Base-by-base conservation (phyloP, 495 filamentous ascomycete species). In the Astrocystis sublimbata region DNA sequence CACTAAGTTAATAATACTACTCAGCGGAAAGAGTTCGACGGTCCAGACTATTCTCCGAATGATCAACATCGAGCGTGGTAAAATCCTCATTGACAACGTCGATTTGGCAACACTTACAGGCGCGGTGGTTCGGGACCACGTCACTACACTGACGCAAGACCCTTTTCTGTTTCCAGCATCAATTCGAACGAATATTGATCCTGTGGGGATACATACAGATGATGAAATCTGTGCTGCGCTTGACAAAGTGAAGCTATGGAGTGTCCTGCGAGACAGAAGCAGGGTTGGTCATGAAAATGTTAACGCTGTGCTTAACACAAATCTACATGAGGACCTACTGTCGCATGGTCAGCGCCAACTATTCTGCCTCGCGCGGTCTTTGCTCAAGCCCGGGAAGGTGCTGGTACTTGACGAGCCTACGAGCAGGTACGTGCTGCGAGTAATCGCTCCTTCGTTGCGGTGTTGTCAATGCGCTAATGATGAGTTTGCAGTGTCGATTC, bases 341-440 rank as follows among this genome's bases (percentile, higher is more conserved):
- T 77, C 73, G 0, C 78, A 80, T 36, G 81, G 81, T 3, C 76
- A 84, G 55, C 68, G 71, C 23, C 80, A 83, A 64, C 68, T 83
- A 0, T 79, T 83, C 60, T 77, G 75, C 60, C 69, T 84, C 0
- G 79, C 79, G 0, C 63, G 81, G 3, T 23, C 53, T 42, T 13
- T 56, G 13, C 43, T 75, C 3, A 58, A 64, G 52, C 62, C 66
- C 13, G 62, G 64, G 31, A 71, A 72, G 19, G 69, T 83, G 31
- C 35, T 83, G 24, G 69, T 81, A 15, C 66, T 82, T 41, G 81
- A 83, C 60, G 80, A 83, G 60, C 73, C 76, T 0, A 65, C 63
- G 30, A 65, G 63, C 63, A 65, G 55, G 54, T 67, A n/a, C 15
- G 45, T 50, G n/a, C 17, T 2, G 17, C 26, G 6, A 33, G 19